Evolutionary conservation across 2,329 filamentous ascomycete species (phyloP).

Genomic region (Hypoxylon sp.): DNA sequence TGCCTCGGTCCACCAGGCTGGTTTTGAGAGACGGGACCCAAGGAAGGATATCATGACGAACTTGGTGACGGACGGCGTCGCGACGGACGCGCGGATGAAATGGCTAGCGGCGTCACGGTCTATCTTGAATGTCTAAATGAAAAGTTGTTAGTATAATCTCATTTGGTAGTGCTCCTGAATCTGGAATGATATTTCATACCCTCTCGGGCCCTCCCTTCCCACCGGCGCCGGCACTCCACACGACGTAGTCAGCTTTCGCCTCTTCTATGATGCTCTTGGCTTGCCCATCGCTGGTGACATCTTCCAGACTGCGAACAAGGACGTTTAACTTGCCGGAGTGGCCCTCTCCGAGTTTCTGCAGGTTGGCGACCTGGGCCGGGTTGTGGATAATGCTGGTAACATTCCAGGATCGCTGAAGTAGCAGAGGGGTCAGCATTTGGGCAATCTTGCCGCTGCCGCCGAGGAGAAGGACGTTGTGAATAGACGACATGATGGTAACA

Average conservation of each 20-base stretch:
- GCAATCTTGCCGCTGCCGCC: slow-evolving; percentile 85
- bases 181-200: slow-evolving; percentile 41
- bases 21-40: slow-evolving; percentile 58
- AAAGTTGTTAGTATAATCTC: background rate
- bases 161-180: background rate
- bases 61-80: slow-evolving; percentile 61
- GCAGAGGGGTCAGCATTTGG: slow-evolving; percentile 76
- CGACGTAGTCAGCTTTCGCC: slow-evolving; percentile 69
- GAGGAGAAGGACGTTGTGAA: slow-evolving; percentile 70
- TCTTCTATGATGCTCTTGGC: slow-evolving; percentile 69
- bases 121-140: slow-evolving; percentile 40
- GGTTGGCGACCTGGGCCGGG: slow-evolving; percentile 69
- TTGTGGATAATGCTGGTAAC: slow-evolving; percentile 82
- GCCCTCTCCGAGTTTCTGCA: slow-evolving; percentile 67
- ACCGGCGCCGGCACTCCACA: slow-evolving; percentile 73
- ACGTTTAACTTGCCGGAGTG: slow-evolving; percentile 72
- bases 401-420: slow-evolving; percentile 76
- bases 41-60: slow-evolving; percentile 72
- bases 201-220: slow-evolving; percentile 64
- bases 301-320: slow-evolving; percentile 74
- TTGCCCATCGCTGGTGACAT: slow-evolving; percentile 68
- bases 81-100: slow-evolving; percentile 66
- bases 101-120: slow-evolving; percentile 66
- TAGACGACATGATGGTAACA: slow-evolving; percentile 16
- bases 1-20: slow-evolving; percentile 62